Percentiles rank a stretch among this genome's conserved stretches.
These are phyloP conservation scores for Phytopythium boreale DNA, from an alignment of 352 stramenopile species.

Conservation along the genomic window DNA sequence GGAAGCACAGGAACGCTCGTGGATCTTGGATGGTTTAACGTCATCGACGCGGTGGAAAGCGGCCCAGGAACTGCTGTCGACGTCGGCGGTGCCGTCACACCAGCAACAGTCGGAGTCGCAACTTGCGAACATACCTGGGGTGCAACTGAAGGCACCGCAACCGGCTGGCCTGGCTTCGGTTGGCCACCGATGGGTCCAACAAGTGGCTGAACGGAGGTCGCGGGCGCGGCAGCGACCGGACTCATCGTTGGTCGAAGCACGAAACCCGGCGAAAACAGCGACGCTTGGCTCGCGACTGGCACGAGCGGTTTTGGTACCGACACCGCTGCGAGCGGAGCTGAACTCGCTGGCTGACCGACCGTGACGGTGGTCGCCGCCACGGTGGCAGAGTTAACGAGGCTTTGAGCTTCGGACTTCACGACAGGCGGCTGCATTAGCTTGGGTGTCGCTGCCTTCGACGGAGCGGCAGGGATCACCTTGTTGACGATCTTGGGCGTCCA, in stretches of 20 bases:
- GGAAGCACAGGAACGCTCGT: background rate
- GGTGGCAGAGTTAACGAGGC: too few species aligned
- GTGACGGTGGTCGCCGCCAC: background rate
- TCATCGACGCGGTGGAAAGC: background rate
- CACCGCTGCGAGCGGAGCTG: background rate
- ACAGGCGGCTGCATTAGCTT: background rate
- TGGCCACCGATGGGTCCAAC: background rate
- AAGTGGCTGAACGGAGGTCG: background rate
- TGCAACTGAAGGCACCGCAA: background rate
- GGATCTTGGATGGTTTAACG: background rate
- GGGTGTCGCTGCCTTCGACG: background rate
- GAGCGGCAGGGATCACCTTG: slow-evolving; percentile 5
- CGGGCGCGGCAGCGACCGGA: background rate
- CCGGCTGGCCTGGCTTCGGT: background rate
- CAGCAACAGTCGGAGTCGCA: background rate
- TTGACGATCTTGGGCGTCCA: slow-evolving; percentile 36
- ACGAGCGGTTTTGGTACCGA: background rate
- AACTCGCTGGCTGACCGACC: background rate
- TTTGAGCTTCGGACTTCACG: background rate
- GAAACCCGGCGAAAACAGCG: background rate
- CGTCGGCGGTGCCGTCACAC: background rate
- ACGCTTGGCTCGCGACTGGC: background rate
- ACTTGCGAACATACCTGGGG: background rate
- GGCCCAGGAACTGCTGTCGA: background rate
- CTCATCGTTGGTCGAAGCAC: background rate